Evolutionary conservation across 805 yeast species (phyloP).

Genomic region (Candida ponderosae): DNA sequence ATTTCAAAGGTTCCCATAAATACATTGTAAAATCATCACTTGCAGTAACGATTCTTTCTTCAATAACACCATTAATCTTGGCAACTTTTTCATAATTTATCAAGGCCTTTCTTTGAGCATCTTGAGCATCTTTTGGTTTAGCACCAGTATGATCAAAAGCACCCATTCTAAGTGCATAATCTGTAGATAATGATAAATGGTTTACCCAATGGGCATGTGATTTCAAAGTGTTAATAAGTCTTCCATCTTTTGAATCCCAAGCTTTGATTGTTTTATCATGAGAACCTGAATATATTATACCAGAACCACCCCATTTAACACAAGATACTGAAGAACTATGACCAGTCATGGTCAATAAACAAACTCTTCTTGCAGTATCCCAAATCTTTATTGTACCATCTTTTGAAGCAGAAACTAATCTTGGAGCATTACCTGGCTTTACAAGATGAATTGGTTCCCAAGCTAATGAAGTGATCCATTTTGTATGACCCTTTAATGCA

Average conservation of each 20-base stretch:
- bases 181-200: conserved; percentile 87
- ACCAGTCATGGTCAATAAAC: conserved; percentile 70
- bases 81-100: conserved; percentile 51
- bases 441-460: conserved; percentile 94
- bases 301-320: conserved; percentile 95
- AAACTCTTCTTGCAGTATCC: conserved; percentile 69
- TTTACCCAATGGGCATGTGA: conserved; percentile 98
- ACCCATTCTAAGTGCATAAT: conserved; percentile 79
- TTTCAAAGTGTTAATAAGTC: conserved; percentile 67
- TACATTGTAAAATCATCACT: conserved; percentile 98
- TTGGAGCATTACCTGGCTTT: conserved; percentile 53
- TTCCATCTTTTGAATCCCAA: conserved; percentile 81
- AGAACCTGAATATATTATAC: conserved; percentile 78
- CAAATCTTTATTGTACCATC: conserved; percentile 87
- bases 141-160: conserved; percentile 71
- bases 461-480: conserved; percentile 82
- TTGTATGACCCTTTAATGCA: conserved; percentile 71
- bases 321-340: conserved; percentile 87
- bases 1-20: conserved; percentile 84
- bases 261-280: conserved; percentile 91
- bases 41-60: conserved; percentile 91
- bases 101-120: conserved; percentile 38
- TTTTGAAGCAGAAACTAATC: conserved; percentile 82
- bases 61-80: conserved; percentile 45
- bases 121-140: conserved; percentile 35